phyloP scores from a whole-genome alignment of 2,329 filamentous ascomycete genomes.

The Venturiaceae sp. region DNA sequence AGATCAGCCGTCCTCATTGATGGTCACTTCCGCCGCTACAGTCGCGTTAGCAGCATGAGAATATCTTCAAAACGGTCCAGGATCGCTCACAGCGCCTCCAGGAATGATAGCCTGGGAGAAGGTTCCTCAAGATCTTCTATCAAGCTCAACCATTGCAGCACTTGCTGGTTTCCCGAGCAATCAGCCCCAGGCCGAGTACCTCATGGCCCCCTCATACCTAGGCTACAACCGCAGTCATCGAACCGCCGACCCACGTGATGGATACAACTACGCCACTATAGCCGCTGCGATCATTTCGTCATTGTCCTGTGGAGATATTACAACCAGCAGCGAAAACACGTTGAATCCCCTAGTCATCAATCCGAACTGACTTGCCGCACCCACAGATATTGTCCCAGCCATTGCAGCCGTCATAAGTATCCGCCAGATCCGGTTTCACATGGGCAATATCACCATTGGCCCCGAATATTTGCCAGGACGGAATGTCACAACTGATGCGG shows the following conservation, averaged over 20 bases:
- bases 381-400: slow-evolving; percentile 20
- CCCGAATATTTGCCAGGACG: slow-evolving; percentile 19
- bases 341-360: slow-evolving; percentile 21
- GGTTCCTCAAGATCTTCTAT: slow-evolving; percentile 13
- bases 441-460: slow-evolving; percentile 15
- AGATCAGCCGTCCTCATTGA: slow-evolving; percentile 1
- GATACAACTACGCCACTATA: slow-evolving; percentile 24
- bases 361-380: slow-evolving; percentile 24
- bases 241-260: slow-evolving; percentile 15
- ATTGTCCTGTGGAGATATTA: slow-evolving; percentile 24
- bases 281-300: slow-evolving; percentile 20
- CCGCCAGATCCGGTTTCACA: slow-evolving; percentile 17
- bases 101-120: slow-evolving; percentile 16
- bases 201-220: slow-evolving; percentile 14
- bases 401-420: slow-evolving; percentile 21
- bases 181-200: slow-evolving; percentile 25
- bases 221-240: slow-evolving; percentile 14
- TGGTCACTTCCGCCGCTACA: not conserved
- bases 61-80: not conserved
- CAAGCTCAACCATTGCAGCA: slow-evolving; percentile 8
- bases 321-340: slow-evolving; percentile 18
- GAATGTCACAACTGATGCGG: slow-evolving; percentile 15
- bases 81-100: not conserved
- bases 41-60: not conserved
- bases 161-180: slow-evolving; percentile 19